Percentiles rank a stretch among this genome's conserved stretches.
These are phyloP conservation scores for Hericium erinaceus DNA, from an alignment of 768 basidiomycete genomes.

Conservation along the genomic window DNA sequence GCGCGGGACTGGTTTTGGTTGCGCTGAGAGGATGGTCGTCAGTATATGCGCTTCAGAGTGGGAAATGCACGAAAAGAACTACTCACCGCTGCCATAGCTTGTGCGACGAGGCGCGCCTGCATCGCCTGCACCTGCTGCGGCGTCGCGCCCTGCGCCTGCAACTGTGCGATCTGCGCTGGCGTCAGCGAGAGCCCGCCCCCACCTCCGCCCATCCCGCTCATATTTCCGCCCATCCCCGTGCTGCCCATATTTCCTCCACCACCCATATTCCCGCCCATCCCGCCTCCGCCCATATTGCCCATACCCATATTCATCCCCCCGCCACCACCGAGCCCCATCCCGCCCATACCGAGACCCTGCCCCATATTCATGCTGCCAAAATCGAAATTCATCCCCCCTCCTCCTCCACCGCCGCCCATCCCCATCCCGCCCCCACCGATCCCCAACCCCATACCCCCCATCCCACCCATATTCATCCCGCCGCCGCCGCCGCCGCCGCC, in stretches of 20 bases:
- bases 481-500: background rate
- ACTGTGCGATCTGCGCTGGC: conserved; percentile 4
- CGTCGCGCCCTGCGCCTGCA: conserved; percentile 1
- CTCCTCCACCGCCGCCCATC: background rate
- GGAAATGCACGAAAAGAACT: background rate
- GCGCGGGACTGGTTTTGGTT: too few species aligned
- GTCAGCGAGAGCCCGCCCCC: background rate
- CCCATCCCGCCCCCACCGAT: background rate
- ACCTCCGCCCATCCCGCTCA: background rate
- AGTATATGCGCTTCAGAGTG: too few species aligned
- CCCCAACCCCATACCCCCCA: background rate
- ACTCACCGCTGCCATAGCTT: background rate
- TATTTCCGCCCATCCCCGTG: background rate
- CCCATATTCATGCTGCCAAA: too few species aligned
- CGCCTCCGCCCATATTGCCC: background rate
- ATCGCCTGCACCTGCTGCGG: background rate
- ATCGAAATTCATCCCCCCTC: background rate
- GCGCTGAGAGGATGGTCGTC: too few species aligned
- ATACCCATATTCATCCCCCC: background rate
- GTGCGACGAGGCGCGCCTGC: background rate
- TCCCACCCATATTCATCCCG: background rate
- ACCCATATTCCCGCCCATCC: background rate
- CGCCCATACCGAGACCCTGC: too few species aligned
- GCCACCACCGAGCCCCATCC: background rate
- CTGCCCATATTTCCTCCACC: background rate